These are phyloP conservation scores for Fraxinus cuspidata DNA, from an alignment of 257 asterid genomes.

Conservation along the genomic window DNA sequence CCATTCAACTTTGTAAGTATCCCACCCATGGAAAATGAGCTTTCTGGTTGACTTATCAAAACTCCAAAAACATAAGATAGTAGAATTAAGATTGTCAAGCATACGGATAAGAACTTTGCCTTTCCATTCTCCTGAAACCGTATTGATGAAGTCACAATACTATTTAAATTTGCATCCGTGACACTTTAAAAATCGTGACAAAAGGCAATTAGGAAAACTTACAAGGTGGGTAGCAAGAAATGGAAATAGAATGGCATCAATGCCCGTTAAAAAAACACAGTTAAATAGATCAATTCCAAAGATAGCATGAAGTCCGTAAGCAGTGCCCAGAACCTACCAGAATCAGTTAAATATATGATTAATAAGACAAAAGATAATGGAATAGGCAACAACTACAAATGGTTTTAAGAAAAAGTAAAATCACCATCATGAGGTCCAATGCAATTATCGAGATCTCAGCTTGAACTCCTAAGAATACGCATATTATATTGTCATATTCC, in stretches of 20 bases:
- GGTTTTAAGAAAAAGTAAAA: conserved; percentile 22
- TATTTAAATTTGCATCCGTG: conserved; percentile 8
- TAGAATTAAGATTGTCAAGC: conserved; percentile 57
- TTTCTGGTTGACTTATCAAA: conserved; percentile 60
- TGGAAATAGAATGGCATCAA: conserved; percentile 74
- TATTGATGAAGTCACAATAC: not conserved
- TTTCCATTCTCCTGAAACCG: conserved; percentile 61
- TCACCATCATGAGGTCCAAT: conserved; percentile 90
- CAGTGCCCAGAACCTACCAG: conserved; percentile 87
- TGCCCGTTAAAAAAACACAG: conserved; percentile 75
- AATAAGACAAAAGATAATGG: conserved; percentile 17
- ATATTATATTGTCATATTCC: conserved; percentile 80
- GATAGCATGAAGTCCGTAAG: conserved; percentile 82
- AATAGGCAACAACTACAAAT: conserved; percentile 6
- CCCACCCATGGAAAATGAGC: conserved; percentile 59
- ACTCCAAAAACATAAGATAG: conserved; percentile 67
- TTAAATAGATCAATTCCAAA: conserved; percentile 78
- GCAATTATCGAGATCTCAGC: conserved; percentile 79
- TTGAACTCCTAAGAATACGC: conserved; percentile 78
- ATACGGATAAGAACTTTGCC: conserved; percentile 59
- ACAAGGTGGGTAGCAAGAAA: conserved; percentile 63
- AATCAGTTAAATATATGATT: conserved; percentile 30
- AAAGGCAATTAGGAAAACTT: conserved; percentile 34
- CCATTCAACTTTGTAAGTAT: conserved; percentile 66
- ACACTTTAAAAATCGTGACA: conserved; percentile 11